These are phyloP conservation scores for Starmera stellimalicola DNA, from an alignment of 1,139 yeast species.

Conservation along the genomic window DNA sequence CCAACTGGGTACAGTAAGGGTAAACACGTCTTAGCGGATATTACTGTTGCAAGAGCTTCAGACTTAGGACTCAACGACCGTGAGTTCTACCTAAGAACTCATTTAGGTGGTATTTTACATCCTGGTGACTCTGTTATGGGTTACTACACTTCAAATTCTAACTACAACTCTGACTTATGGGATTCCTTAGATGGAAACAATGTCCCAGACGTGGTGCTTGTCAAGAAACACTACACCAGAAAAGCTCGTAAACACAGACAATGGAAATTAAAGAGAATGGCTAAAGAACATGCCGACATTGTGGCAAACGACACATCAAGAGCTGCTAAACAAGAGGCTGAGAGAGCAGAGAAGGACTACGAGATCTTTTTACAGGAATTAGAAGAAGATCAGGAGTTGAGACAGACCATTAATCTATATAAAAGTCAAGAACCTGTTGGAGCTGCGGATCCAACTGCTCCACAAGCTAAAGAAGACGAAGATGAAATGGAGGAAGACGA, in stretches of 20 bases:
- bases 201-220: slow-evolving; percentile 83
- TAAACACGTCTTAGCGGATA: slow-evolving; percentile 78
- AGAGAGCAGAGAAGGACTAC: slow-evolving; percentile 89
- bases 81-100: slow-evolving; percentile 76
- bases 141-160: slow-evolving; percentile 72
- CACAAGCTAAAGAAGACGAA: slow-evolving; percentile 19
- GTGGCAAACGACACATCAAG: slow-evolving; percentile 71
- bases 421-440: slow-evolving; percentile 33
- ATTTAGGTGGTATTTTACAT: slow-evolving; percentile 85
- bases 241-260: slow-evolving; percentile 71
- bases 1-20: slow-evolving; percentile 84
- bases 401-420: slow-evolving; percentile 84
- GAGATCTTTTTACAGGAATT: slow-evolving; percentile 93
- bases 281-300: slow-evolving; percentile 82
- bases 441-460: slow-evolving; percentile 16
- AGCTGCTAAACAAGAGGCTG: slow-evolving; percentile 81
- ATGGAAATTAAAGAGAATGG: slow-evolving; percentile 98
- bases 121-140: slow-evolving; percentile 97
- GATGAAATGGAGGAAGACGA: slow-evolving; percentile 42
- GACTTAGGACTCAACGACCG: slow-evolving; percentile 83
- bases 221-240: slow-evolving; percentile 85
- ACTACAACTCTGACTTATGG: slow-evolving; percentile 80
- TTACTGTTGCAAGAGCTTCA: slow-evolving; percentile 75
- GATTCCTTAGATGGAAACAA: slow-evolving; percentile 51
- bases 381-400: slow-evolving; percentile 93